Percentiles rank a stretch among this genome's conserved stretches.
Evolutionary conservation across 2,329 filamentous ascomycete genomes (phyloP).

Genomic region (Pseudofabraea citricarpa): DNA sequence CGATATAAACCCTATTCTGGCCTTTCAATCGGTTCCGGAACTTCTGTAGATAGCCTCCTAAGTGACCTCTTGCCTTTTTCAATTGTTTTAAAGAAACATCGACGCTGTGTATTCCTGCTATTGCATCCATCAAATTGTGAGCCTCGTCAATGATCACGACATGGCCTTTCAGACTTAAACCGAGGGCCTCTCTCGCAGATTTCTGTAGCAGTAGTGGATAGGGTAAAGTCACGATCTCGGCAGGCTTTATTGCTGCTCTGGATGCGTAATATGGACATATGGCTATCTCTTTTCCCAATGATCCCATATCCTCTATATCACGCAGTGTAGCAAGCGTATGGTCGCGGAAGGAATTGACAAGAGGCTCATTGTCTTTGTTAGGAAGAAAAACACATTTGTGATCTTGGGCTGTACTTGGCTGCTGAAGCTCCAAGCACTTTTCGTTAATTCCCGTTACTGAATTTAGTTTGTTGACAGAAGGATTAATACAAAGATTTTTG

Average conservation of each 20-base stretch:
- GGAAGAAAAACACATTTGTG: slow-evolving; percentile 75
- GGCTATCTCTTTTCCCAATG: slow-evolving; percentile 70
- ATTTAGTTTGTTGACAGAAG: slow-evolving; percentile 66
- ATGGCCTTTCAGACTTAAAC: slow-evolving; percentile 79
- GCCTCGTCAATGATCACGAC: slow-evolving; percentile 96
- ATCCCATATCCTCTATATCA: slow-evolving; percentile 87
- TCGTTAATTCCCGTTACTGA: slow-evolving; percentile 85
- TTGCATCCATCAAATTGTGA: slow-evolving; percentile 95
- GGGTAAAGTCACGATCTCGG: slow-evolving; percentile 87
- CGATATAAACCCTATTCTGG: slow-evolving; percentile 85
- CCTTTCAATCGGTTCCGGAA: slow-evolving; percentile 88
- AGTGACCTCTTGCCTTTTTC: slow-evolving; percentile 65
- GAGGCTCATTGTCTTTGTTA: slow-evolving; percentile 65
- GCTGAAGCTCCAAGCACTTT: slow-evolving; percentile 83
- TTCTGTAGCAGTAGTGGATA: slow-evolving; percentile 88
- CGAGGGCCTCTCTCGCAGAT: slow-evolving; percentile 80
- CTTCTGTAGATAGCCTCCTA: slow-evolving; percentile 77
- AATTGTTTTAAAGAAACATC: slow-evolving; percentile 71
- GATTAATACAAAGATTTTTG: slow-evolving; percentile 80
- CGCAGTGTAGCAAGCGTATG: slow-evolving; percentile 76
- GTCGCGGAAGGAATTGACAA: slow-evolving; percentile 80
- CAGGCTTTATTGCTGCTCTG: slow-evolving; percentile 71
- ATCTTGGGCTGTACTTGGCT: slow-evolving; percentile 55
- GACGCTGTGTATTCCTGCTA: slow-evolving; percentile 80
- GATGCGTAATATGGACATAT: slow-evolving; percentile 98